Evolutionary conservation across 2,329 filamentous ascomycete species (phyloP), one percentile per base, ranked within the genome.

Genomic region (Alternaria triticimaculans): DNA sequence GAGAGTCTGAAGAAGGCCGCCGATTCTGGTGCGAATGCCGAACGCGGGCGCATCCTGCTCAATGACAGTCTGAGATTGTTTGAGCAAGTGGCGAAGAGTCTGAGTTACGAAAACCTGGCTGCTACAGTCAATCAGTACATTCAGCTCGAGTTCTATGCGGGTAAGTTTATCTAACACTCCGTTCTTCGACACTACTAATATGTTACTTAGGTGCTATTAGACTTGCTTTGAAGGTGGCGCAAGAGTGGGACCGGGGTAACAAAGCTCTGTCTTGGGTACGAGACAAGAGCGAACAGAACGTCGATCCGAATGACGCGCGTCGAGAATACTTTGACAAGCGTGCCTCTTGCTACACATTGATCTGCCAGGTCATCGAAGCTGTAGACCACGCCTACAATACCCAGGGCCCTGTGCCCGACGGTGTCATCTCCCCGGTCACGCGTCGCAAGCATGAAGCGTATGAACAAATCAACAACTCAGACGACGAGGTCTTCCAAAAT

Each of bases 401-500:
- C 18, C 89, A 93, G 71, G 91, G 92, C 0, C 90, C 93, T 61
- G 85, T 89, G 60, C 82, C 94, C 4, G 94, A 97, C 73, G 94
- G 94, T 18, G 89, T 92, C 69, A 87, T 88, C 55, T 94, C 93
- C 0, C 80, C 93, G 12, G 87, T 92, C 20, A 89, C 90, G 2
- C 94, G 90, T 50, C 93, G 96, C 79, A 88, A 92, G 68, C 88
- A 89, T 54, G 95, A 99, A 82, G 95, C 96, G 0, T 97, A 98
- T 80, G 88, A 90, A 48, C 92, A 97, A 3, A 94, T 99, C 72
- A 93, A 96, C 76, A 88, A 87, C 62, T 97, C 95, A 0, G 87
- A 90, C 14, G 96, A 99, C 70, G 93, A 97, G 75, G 92, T 97
- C 5, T 99, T 99, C 83, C 91, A 98, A 78, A 96, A 93, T 65